These are phyloP conservation scores for Citrus maxima DNA, from an alignment of 345 rosid species.

Conservation along the genomic window DNA sequence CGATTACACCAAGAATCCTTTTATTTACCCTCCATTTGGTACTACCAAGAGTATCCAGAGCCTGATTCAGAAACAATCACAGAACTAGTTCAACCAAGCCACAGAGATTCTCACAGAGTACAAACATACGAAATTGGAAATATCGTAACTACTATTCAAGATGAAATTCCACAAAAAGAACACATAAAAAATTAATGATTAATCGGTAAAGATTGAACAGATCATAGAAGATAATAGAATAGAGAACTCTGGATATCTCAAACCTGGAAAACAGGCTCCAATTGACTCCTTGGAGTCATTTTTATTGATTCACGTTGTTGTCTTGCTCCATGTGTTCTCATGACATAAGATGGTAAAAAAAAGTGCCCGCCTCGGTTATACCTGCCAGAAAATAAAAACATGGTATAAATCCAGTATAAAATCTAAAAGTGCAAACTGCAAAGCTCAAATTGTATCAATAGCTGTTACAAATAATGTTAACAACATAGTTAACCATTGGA, in stretches of 20 bases:
- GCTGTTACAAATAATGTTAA: not conserved
- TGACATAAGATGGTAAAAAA: slow-evolving; percentile 79
- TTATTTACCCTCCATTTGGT: slow-evolving; percentile 93
- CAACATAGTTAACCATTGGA: not conserved
- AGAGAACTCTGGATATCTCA: slow-evolving; percentile 18
- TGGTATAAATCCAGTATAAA: slow-evolving; percentile 19
- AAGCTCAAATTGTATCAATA: not conserved
- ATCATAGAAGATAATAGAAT: not conserved
- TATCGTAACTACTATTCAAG: not conserved
- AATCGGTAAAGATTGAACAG: not conserved
- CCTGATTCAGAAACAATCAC: slow-evolving; percentile 49
- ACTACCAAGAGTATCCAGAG: slow-evolving; percentile 88
- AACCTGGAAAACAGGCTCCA: slow-evolving; percentile 82
- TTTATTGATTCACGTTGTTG: slow-evolving; percentile 63
- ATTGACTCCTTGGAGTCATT: slow-evolving; percentile 58
- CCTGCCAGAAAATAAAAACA: slow-evolving; percentile 43
- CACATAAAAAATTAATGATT: not conserved
- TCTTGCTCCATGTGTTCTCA: slow-evolving; percentile 94
- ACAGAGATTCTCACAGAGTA: not conserved
- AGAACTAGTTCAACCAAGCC: slow-evolving; percentile 17
- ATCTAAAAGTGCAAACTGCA: not conserved
- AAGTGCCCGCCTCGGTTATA: slow-evolving; percentile 85
- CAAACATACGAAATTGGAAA: not conserved
- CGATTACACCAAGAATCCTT: slow-evolving; percentile 74
- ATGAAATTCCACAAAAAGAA: not conserved